phyloP scores from a whole-genome alignment of 2,329 filamentous ascomycete genomes.

The Aspergillus proliferans region DNA sequence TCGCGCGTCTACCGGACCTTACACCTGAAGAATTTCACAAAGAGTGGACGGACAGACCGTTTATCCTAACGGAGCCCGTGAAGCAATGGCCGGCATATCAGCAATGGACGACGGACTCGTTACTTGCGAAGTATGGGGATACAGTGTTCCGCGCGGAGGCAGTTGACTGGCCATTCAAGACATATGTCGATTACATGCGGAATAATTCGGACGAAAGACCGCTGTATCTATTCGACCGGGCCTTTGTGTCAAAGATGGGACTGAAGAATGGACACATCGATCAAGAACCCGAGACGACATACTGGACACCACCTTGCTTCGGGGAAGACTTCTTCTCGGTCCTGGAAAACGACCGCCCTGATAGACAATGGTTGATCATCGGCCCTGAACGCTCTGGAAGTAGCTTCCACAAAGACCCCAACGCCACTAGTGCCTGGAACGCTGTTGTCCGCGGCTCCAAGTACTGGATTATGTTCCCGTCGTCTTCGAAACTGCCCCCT shows the following conservation, averaged over 20 bases:
- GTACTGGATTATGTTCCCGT: slow-evolving; percentile 98
- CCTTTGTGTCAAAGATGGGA: slow-evolving; percentile 79
- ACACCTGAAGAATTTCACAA: slow-evolving; percentile 66
- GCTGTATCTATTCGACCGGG: slow-evolving; percentile 83
- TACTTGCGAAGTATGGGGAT: slow-evolving; percentile 59
- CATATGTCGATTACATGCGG: slow-evolving; percentile 75
- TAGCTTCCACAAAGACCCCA: slow-evolving; percentile 84
- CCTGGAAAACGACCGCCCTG: slow-evolving; percentile 70
- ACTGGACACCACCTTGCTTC: slow-evolving; percentile 79
- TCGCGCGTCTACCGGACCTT: slow-evolving; percentile 63
- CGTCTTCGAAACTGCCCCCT: slow-evolving; percentile 53
- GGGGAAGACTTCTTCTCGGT: slow-evolving; percentile 79
- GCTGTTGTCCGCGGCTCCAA: slow-evolving; percentile 83
- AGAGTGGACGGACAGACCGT: slow-evolving; percentile 72
- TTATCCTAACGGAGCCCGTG: slow-evolving; percentile 78
- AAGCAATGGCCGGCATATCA: slow-evolving; percentile 72
- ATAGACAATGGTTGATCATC: slow-evolving; percentile 87
- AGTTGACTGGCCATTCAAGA: slow-evolving; percentile 82
- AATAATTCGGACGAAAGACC: slow-evolving; percentile 79
- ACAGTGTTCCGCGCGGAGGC: slow-evolving; percentile 81
- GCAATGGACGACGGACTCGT: slow-evolving; percentile 64
- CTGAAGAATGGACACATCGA: slow-evolving; percentile 51
- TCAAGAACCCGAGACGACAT: slow-evolving; percentile 48
- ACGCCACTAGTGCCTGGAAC: slow-evolving; percentile 78
- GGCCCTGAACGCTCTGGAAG: slow-evolving; percentile 81